Evolutionary conservation across 2,329 filamentous ascomycete genomes (phyloP).

Genomic region (Neonectria faginata): DNA sequence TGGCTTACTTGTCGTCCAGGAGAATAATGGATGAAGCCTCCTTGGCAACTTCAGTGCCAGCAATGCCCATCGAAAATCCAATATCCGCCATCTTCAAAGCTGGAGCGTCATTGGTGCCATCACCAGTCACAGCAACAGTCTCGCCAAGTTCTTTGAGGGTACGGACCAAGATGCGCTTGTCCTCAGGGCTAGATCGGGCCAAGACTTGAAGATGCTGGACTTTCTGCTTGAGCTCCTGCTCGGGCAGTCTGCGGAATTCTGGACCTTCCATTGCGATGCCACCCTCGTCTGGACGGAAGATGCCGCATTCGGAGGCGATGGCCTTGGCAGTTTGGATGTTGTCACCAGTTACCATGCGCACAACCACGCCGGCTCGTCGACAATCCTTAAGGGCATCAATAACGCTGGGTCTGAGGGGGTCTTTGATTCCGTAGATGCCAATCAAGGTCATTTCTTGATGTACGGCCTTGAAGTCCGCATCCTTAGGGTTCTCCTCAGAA

Average conservation of each 20-base stretch:
- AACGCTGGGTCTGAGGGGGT: conserved; percentile 72
- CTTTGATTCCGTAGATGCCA: conserved; percentile 73
- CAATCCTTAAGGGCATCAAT: conserved; percentile 72
- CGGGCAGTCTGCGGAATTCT: conserved; percentile 69
- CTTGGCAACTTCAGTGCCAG: conserved; percentile 72
- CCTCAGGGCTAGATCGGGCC: conserved; percentile 74
- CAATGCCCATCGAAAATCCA: conserved; percentile 74
- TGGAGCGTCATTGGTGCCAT: conserved; percentile 72
- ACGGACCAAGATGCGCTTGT: conserved; percentile 72
- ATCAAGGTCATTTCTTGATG: conserved; percentile 56
- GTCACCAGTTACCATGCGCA: conserved; percentile 72
- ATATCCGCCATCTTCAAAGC: conserved; percentile 72
- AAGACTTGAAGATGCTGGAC: conserved; percentile 73
- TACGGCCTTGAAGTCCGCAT: conserved; percentile 65
- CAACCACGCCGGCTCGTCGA: conserved; percentile 73
- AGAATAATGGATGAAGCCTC: conserved; percentile 72
- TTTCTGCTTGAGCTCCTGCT: conserved; percentile 63
- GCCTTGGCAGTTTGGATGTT: conserved; percentile 58
- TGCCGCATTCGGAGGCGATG: conserved; percentile 59
- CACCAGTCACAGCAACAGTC: conserved; percentile 69
- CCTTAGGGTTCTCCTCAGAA: conserved; percentile 69
- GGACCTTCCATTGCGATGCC: conserved; percentile 71
- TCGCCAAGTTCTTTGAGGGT: conserved; percentile 73
- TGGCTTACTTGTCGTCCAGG: conserved; percentile 65
- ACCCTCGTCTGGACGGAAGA: conserved; percentile 64